Base-by-base conservation (phyloP, 345 rosid species). In the Rhodamnia argentea region DNA sequence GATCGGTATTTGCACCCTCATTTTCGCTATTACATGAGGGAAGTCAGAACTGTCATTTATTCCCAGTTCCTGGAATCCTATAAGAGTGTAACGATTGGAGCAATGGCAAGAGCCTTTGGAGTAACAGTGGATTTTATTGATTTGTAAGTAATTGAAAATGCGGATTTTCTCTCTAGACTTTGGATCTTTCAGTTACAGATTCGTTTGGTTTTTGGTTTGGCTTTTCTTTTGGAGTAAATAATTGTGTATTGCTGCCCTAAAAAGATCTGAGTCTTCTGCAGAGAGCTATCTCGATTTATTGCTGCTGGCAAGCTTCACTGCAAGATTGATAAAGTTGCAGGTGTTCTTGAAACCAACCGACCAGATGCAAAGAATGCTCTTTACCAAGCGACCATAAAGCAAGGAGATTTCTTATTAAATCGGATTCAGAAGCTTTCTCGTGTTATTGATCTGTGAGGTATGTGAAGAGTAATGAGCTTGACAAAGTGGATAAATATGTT, bases 281-380 rank as follows among this genome's bases (percentile, higher is more conserved):
- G 99, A 94, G 99, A 98, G 90, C 93, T 98, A n/a, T 96, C 98
- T 13, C 94, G 95, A 6, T 98, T 96, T 83, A 98, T 98, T 75
- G 98, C 99, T 8, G 99, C 98, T 7, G 99, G 99, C 85, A 98
- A 98, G 90, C 99, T 98, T 85, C 98, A 98, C 86, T 98, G 99
- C 96, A 98, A 94, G 96, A 98, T 98, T 85, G 99, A 98, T 88
- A 98, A 98, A 90, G 99, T 96, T 88, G 98, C 97, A 24, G 99
- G 99, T 85, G 99, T 98, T 87, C 94, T 98, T 26, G 99, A 98
- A 92, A 98, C 99, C 5, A 95, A 95, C 90, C 95, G 97, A 18
- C 99, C 99, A 7, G 99, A 98, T 91, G 98, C 96, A 9, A 96
- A 98, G 96, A 98, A 98, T 89, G 98, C 99, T 13, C 97, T 98